These are phyloP conservation scores for Stemphylium vesicarium DNA, from an alignment of 2,329 filamentous ascomycete species.

Conservation along the genomic window DNA sequence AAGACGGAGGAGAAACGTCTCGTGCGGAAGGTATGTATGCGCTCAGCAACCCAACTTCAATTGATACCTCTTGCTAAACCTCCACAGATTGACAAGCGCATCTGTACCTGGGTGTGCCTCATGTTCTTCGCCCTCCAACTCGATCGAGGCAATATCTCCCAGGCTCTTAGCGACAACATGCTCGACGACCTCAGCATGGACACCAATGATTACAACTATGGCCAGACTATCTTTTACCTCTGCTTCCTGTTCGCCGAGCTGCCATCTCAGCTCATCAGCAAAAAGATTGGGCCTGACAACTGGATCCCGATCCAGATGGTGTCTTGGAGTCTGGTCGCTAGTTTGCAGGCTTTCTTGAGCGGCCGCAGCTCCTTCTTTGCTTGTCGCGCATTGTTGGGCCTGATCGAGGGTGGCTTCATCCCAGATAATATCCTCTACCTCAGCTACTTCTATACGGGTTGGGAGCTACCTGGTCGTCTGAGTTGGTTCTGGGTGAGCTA, in stretches of 20 bases:
- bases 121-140: slow-evolving; percentile 63
- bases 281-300: slow-evolving; percentile 54
- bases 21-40: slow-evolving; percentile 60
- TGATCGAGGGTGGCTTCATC: slow-evolving; percentile 62
- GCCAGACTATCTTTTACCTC: slow-evolving; percentile 70
- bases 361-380: slow-evolving; percentile 55
- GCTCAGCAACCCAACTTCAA: not conserved
- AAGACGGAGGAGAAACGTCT: slow-evolving; percentile 62
- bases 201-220: slow-evolving; percentile 50
- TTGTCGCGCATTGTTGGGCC: slow-evolving; percentile 52
- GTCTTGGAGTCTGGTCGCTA: slow-evolving; percentile 57
- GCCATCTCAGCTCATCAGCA: slow-evolving; percentile 56
- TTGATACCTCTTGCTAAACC: not conserved
- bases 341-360: slow-evolving; percentile 74
- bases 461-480: slow-evolving; percentile 71
- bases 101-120: slow-evolving; percentile 60
- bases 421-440: slow-evolving; percentile 71
- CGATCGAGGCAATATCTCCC: slow-evolving; percentile 55
- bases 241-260: slow-evolving; percentile 72
- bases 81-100: slow-evolving; percentile 57
- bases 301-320: slow-evolving; percentile 53
- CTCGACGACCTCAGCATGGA: slow-evolving; percentile 41
- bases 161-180: slow-evolving; percentile 47
- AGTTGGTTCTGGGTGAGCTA: slow-evolving; percentile 75
- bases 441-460: slow-evolving; percentile 76